Evolutionary conservation across 78 protist species (phyloP), one percentile per base, ranked within the genome.

Genomic region (Protostelium mycophagum): DNA sequence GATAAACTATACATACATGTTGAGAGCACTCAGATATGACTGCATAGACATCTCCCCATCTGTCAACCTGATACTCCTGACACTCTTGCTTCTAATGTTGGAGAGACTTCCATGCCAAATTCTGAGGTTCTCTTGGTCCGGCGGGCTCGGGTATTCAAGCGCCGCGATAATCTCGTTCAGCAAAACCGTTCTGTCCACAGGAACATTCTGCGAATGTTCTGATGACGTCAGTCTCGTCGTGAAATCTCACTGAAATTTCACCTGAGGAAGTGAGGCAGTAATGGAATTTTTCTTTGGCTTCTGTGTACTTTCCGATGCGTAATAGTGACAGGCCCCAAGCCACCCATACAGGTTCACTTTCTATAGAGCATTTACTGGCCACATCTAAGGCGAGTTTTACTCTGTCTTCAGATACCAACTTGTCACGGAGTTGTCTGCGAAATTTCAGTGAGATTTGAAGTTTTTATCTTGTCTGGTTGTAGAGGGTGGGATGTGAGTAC

Each of bases 321-420:
- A 94, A 86, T 28, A 91, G 51, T 0, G 92, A 36, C 28, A 94
- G 85, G 31, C 96, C 96, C 95, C 96, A 94, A 37, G 94, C 87
- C 1, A 88, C 92, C 96, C 96, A 94, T 1, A 92, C 96, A 0
- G 94, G 89, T 36, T 85, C 93, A 0, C 93, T 88, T 0, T 91
- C 93, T 29, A 94, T 89, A n/a, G 89, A 84, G 38, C 96, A 94
- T 51, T 91, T 91, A 0, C 90, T 88, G 0, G 96, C 94, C 10
- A 92, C 95, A 39, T 94, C 96, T 39, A 94, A 89, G 0, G 96
- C 96, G 10, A 94, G n/a, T 29, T 38, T 31, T 35, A 94, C n/a
- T 29, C 94, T 86, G 38, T 94, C 96, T 35, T 90, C 93, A 63
- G 38, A 87, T 35, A 94, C 87, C 34, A 94, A 85, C 5, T 39